Percentiles rank a stretch among this genome's conserved stretches.
Evolutionary conservation across 2,329 filamentous ascomycete genomes (phyloP).

Genomic region (Passalora sequoiae): DNA sequence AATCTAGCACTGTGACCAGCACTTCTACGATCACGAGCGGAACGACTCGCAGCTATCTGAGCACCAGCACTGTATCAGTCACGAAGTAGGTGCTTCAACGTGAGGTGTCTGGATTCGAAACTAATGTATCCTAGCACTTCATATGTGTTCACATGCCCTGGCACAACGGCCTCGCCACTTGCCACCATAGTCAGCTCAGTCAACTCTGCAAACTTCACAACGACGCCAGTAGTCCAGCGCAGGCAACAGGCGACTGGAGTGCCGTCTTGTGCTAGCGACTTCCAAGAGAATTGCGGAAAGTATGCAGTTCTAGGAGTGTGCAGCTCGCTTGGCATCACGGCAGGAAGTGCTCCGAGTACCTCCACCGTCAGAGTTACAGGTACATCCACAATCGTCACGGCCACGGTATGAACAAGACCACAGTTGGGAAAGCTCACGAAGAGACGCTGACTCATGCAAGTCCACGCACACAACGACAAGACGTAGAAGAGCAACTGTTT

Average conservation of each 20-base stretch:
- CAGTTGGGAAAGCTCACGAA: neutral
- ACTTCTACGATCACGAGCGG: neutral
- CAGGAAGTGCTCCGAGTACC: too few relatives aligned
- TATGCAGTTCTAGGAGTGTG: neutral
- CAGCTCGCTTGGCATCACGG: neutral
- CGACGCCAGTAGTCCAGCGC: neutral
- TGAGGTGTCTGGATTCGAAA: neutral
- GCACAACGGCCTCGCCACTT: neutral
- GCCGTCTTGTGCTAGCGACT: neutral
- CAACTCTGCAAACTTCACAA: neutral
- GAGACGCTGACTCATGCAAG: neutral
- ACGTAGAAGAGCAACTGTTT: neutral
- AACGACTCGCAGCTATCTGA: neutral
- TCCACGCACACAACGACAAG: neutral
- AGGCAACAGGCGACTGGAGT: neutral
- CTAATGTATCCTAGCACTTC: neutral
- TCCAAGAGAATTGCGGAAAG: neutral
- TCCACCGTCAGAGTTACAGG: neutral
- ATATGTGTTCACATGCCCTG: neutral
- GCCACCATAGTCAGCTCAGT: neutral
- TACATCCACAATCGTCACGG: neutral
- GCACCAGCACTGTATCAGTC: slow-evolving; percentile 3
- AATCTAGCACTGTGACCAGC: slow-evolving; percentile 2
- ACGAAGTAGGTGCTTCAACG: slow-evolving; percentile 1
- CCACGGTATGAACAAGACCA: neutral